These are phyloP conservation scores for Polysphondylium violaceum DNA, from an alignment of 78 protist genomes.

Conservation along the genomic window DNA sequence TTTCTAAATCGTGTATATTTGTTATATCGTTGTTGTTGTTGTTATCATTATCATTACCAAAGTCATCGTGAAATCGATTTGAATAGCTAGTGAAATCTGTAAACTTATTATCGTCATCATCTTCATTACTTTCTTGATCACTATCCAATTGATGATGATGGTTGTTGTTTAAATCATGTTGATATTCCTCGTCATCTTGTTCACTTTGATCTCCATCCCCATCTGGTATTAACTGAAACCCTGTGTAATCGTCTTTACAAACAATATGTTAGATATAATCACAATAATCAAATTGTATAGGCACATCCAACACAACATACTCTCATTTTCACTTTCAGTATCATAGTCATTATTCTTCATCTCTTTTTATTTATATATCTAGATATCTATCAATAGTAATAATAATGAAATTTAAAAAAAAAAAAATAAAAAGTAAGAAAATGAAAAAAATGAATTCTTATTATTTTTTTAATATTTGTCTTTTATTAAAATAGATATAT, in stretches of 20 bases:
- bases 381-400: too few species aligned
- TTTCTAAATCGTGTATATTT: slow-evolving; percentile 7
- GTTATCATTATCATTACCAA: neutral
- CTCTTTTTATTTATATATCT: too few species aligned
- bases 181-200: slow-evolving; percentile 38
- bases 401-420: too few species aligned
- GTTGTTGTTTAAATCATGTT: slow-evolving; percentile 12
- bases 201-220: slow-evolving; percentile 16
- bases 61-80: slow-evolving; percentile 34
- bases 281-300: too few species aligned
- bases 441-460: too few species aligned
- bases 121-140: neutral
- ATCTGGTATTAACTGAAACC: slow-evolving; percentile 63
- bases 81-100: slow-evolving; percentile 44
- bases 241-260: slow-evolving; percentile 33
- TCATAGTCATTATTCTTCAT: too few species aligned
- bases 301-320: too few species aligned
- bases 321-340: too few species aligned
- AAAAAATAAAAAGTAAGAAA: too few species aligned
- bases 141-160: neutral
- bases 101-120: neutral
- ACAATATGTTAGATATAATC: too few species aligned
- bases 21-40: neutral
- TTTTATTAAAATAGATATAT: too few species aligned
- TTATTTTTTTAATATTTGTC: too few species aligned